Evolutionary conservation across 495 filamentous ascomycete species (phyloP).

Genomic region (Aspergillus haitiensis): DNA sequence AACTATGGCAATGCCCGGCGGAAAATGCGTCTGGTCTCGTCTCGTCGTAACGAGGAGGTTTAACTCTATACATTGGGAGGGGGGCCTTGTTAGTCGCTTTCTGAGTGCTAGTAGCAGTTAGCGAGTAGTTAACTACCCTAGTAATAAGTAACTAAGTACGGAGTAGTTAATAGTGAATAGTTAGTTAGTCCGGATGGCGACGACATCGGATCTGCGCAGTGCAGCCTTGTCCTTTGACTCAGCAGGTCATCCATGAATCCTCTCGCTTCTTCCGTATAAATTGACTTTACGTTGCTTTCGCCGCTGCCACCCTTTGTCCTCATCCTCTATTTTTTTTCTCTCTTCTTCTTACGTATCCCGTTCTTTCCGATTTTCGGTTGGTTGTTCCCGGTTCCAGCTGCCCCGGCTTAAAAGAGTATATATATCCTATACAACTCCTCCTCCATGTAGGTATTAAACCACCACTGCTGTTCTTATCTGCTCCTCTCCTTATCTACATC

Average conservation of each 20-base stretch:
- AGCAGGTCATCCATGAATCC: constrained; percentile 22
- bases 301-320: constrained; percentile 23
- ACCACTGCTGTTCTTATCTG: constrained; percentile 21
- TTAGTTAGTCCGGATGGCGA: constrained; percentile 12
- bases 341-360: constrained; percentile 29
- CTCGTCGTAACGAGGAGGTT: background rate
- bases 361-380: constrained; percentile 32
- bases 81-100: background rate
- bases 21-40: background rate
- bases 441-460: background rate
- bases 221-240: constrained; percentile 21
- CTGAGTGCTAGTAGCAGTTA: constrained; percentile 4
- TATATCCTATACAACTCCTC: constrained; percentile 9
- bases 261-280: constrained; percentile 24
- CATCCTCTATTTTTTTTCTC: constrained; percentile 15
- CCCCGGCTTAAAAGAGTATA: constrained; percentile 21
- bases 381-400: constrained; percentile 12
- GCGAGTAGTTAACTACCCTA: background rate
- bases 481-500: constrained; percentile 21
- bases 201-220: constrained; percentile 20
- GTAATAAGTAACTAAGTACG: background rate
- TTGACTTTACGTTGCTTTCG: constrained; percentile 31
- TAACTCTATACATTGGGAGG: background rate
- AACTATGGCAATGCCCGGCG: background rate
- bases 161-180: background rate